Base-by-base conservation (phyloP, 148 eudicot species). In the Vaccinium macrocarpon region DNA sequence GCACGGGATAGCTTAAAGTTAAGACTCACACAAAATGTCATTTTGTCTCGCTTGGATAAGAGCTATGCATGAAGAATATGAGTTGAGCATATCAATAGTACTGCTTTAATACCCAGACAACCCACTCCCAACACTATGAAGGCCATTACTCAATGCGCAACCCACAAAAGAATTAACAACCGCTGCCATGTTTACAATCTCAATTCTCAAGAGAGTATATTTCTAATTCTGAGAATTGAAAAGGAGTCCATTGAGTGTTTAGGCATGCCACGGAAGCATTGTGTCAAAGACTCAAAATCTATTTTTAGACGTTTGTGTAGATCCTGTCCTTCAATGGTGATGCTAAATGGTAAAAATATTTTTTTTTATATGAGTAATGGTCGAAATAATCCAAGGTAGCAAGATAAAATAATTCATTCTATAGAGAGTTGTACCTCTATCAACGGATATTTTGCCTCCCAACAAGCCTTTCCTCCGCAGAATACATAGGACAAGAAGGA, bases 391-490 rank as follows among this genome's bases (percentile, higher is more conserved):
- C 62, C 5, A 4, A 38, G 70, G 42, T 18, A 57, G 71, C 29
- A 59, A 59, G 52, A 59, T 38, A 61, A 38, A 53, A 55, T 32
- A 11, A 55, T 55, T 29, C 23, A 48, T 27, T 70, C 27, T 35
- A 23, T 5, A 29, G 68, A 32, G 32, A 82, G 72, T 27, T 38
- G 46, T 89, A 91, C 93, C 93, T 88, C 38, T 90, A 82, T 91
- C 89, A 0, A 83, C 76, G 25, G 87, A 56, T 82, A 38, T 76
- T 85, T 86, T 87, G 68, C 90, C 89, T 62, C 91, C 92, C n/a
- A 91, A 74, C 55, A 61, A 88, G 81, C 92, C 91, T 61, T 82
- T 87, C 75, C 86, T 88, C 78, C 80, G 72, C 90, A 88, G 82
- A 81, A 90, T 62, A 32, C 79, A 53, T 49, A 91, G 68, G 82